These are phyloP conservation scores for Glutinoglossum americanum DNA, from an alignment of 495 filamentous ascomycete genomes.

Conservation along the genomic window DNA sequence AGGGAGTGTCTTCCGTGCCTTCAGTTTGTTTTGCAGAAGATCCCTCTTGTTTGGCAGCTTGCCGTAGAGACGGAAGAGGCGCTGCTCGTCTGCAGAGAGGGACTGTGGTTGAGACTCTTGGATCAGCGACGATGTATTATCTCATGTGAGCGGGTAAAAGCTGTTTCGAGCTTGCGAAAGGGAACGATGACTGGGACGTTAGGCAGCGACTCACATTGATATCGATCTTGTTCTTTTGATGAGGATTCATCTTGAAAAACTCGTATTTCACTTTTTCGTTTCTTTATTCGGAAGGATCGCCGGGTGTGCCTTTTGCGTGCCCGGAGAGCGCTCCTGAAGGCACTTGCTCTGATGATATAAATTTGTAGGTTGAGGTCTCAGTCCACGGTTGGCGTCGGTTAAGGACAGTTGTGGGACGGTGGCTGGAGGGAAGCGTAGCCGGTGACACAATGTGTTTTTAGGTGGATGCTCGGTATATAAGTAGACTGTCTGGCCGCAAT, in stretches of 20 bases:
- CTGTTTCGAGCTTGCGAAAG: slow-evolving; percentile 3
- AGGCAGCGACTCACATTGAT: slow-evolving; percentile 46
- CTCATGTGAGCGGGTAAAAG: slow-evolving; percentile 1
- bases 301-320: background rate
- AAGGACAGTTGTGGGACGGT: background rate
- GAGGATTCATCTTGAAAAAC: slow-evolving; percentile 53
- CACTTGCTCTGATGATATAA: background rate
- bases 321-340: background rate
- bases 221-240: slow-evolving; percentile 93
- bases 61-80: slow-evolving; percentile 86
- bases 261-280: background rate
- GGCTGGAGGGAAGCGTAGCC: background rate
- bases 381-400: background rate
- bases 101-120: slow-evolving; percentile 30
- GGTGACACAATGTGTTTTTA: background rate
- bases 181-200: background rate
- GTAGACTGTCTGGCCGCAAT: background rate
- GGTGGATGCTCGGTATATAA: background rate
- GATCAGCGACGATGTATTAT: slow-evolving; percentile 3
- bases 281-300: background rate
- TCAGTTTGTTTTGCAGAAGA: slow-evolving; percentile 91
- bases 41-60: slow-evolving; percentile 92
- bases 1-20: slow-evolving; percentile 22
- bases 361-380: background rate
- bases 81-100: slow-evolving; percentile 79